A percentile compares a stretch with the other conserved stretches of the same genome.
phyloP scores from a whole-genome alignment of 2,329 filamentous ascomycete genomes.

The Xylariales sp. region DNA sequence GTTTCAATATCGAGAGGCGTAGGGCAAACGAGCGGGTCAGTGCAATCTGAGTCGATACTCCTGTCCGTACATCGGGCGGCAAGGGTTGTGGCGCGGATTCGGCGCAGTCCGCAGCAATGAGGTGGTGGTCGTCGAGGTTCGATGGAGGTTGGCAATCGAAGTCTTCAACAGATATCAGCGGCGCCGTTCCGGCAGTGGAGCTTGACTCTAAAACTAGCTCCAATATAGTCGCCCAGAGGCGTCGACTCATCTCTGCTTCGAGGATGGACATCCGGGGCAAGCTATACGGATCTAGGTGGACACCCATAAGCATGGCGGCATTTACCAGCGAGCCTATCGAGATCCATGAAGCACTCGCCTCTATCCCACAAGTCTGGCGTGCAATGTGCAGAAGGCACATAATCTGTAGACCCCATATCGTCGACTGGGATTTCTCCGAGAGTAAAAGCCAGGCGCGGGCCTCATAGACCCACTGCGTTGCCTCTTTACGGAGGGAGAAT shows the following conservation, averaged over 20 bases:
- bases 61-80: constrained; percentile 30
- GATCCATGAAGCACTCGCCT: constrained; percentile 43
- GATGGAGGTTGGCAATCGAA: constrained; percentile 44
- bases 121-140: constrained; percentile 46
- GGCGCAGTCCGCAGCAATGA: constrained; percentile 19
- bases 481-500: constrained; percentile 44
- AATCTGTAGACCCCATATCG: constrained; percentile 46
- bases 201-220: constrained; percentile 42
- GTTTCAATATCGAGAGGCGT: constrained; percentile 39
- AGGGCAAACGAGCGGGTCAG: constrained; percentile 34
- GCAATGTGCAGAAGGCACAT: constrained; percentile 39
- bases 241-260: constrained; percentile 41
- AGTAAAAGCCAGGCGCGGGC: constrained; percentile 50
- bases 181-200: constrained; percentile 39
- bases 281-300: constrained; percentile 42
- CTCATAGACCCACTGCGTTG: constrained; percentile 54
- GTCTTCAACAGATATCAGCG: constrained; percentile 36
- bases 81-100: constrained; percentile 18
- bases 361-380: constrained; percentile 30
- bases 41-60: constrained; percentile 34
- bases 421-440: constrained; percentile 41
- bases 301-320: constrained; percentile 43
- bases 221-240: constrained; percentile 49
- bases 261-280: constrained; percentile 28
- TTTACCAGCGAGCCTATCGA: constrained; percentile 38